Evolutionary conservation across 2,329 filamentous ascomycete species (phyloP).

Genomic region (Aplosporella prunicola): DNA sequence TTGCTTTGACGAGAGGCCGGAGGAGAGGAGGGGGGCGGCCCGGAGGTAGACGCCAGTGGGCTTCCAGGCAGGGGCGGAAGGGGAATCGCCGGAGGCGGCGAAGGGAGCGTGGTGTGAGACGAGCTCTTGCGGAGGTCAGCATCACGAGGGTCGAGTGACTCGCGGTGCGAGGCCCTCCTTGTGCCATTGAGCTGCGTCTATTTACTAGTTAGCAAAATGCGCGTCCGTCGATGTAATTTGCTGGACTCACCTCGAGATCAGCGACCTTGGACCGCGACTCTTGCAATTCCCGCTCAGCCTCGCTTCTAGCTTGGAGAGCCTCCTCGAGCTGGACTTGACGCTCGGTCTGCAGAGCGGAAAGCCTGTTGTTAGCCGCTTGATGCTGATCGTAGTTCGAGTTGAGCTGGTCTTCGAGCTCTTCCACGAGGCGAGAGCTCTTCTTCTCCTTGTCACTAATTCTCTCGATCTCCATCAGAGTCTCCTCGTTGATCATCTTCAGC

Average conservation of each 20-base stretch:
- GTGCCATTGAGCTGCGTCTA: slow-evolving; percentile 55
- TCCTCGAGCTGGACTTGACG: slow-evolving; percentile 34
- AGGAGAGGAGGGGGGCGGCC: slow-evolving; percentile 38
- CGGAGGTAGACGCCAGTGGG: slow-evolving; percentile 22
- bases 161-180: slow-evolving; percentile 39
- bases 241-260: slow-evolving; percentile 60
- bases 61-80: slow-evolving; percentile 72
- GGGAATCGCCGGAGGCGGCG: slow-evolving; percentile 91
- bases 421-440: slow-evolving; percentile 84
- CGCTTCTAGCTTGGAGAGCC: slow-evolving; percentile 31
- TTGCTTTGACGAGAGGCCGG: slow-evolving; percentile 65
- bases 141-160: slow-evolving; percentile 36
- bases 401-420: slow-evolving; percentile 94
- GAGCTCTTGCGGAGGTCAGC: slow-evolving; percentile 67
- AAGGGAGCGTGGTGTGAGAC: slow-evolving; percentile 76
- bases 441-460: slow-evolving; percentile 58
- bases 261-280: slow-evolving; percentile 69
- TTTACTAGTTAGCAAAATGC: slow-evolving; percentile 18
- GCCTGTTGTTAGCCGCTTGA: slow-evolving; percentile 70
- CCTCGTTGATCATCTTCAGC: slow-evolving; percentile 41
- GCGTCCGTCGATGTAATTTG: not conserved
- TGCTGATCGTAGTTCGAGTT: slow-evolving; percentile 93
- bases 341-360: slow-evolving; percentile 56
- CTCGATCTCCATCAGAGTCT: slow-evolving; percentile 49
- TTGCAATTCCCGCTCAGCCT: slow-evolving; percentile 55